Percentiles rank a stretch among this genome's conserved stretches.
Conservation (phyloP, 2,329 filamentous ascomycete genomes). For the Emergomyces orientalis region DNA sequence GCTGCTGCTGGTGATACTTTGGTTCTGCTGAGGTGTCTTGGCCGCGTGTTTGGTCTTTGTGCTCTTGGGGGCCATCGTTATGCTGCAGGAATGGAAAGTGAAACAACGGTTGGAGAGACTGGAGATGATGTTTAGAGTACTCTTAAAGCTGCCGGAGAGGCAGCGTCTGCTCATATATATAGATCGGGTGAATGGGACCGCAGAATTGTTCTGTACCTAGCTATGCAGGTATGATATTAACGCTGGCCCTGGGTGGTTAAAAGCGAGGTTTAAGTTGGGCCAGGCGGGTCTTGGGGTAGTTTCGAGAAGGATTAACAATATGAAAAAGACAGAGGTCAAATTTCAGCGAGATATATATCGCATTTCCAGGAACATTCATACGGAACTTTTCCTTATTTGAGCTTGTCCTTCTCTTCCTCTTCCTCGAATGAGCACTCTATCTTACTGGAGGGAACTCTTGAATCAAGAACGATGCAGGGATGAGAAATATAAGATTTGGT, state of each 20-base stretch:
- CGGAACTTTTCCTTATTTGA: neutral
- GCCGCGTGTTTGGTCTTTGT: neutral
- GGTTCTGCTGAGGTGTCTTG: neutral
- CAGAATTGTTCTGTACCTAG: neutral
- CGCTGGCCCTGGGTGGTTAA: neutral
- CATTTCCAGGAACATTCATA: neutral
- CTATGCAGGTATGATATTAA: neutral
- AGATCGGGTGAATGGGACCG: neutral
- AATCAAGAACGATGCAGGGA: neutral
- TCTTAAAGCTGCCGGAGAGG: neutral
- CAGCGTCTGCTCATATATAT: neutral
- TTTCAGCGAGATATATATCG: neutral
- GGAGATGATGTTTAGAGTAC: neutral
- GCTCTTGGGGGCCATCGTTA: constrained; percentile 9
- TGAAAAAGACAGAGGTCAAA: neutral
- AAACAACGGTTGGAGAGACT: neutral
- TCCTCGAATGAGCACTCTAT: neutral
- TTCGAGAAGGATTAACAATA: neutral
- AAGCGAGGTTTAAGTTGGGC: neutral
- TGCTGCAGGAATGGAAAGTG: neutral
- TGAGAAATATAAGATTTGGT: neutral
- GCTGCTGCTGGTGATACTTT: constrained; percentile 13
- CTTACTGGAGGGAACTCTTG: neutral
- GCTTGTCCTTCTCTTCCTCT: neutral
- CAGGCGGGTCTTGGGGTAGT: neutral